Evolutionary conservation across 306 rosid genomes (phyloP), one percentile per base, ranked within the genome.

Genomic region (Medicago arabica): DNA sequence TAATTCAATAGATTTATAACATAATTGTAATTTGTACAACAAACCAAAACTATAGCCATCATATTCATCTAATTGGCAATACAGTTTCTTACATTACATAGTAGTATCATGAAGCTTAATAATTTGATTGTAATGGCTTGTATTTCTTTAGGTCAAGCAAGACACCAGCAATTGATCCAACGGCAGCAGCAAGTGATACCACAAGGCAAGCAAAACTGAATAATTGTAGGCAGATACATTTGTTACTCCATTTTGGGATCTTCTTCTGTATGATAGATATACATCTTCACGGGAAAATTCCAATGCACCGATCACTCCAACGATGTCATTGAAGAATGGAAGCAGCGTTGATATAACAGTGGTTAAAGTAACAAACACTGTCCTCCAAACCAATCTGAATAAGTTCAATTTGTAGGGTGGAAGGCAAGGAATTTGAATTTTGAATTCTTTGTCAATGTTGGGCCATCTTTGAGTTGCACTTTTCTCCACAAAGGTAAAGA

Each of bases 261-360:
- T 64, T 90, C 94, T 77, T 92, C 80, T 90, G 92, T 8, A 75
- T 63, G 34, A 90, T 86, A 62, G 34, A 90, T 86, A 62, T 92
- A 88, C 96, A 92, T 92, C 82, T 85, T 85, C 72, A 92, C 89
- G 0, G 97, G 97, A 74, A 92, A 87, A 90, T 19, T 91, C 92
- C 63, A 90, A 41, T 23, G 98, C 94, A 6, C 98, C 98, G 18
- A 92, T 85, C 18, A 92, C 85, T 64, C 94, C 98, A 11, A 86
- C 89, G 4, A 92, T 69, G 72, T 89, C 94, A 72, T 92, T 92
- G 77, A 93, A 90, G 82, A 93, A 93, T 0, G 98, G 98, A 18
- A 93, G 86, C 81, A 89, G 9, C 98, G 90, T 93, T 23, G 96
- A 85, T 31, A 86, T 64, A 8, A 87, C 75, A 6, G 92, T 89